phyloP scores from a whole-genome alignment of 192 early-diverging fungal species.

The Dissophora ornata region DNA sequence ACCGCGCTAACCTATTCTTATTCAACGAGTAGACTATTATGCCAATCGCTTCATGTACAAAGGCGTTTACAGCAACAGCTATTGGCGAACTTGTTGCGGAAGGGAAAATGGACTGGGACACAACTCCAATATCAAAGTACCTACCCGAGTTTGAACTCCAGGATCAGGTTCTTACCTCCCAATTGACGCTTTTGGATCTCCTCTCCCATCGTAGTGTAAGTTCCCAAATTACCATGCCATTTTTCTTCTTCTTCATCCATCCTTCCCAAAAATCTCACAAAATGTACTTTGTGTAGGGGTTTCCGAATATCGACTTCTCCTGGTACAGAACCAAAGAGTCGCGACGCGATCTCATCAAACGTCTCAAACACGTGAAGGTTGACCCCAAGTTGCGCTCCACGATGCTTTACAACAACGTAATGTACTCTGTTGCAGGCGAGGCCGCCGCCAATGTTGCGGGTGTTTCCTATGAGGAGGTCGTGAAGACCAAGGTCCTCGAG shows the following conservation, averaged over 20 bases:
- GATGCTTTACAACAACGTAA: constrained; percentile 6
- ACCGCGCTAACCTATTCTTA: too few relatives aligned
- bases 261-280: neutral
- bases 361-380: neutral
- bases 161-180: constrained; percentile 8
- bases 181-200: constrained; percentile 3
- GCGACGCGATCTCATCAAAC: constrained; percentile 4
- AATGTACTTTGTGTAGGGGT: neutral
- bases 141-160: constrained; percentile 19
- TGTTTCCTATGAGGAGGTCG: constrained; percentile 4
- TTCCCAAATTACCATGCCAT: too few relatives aligned
- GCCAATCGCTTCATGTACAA: too few relatives aligned
- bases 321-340: constrained; percentile 1
- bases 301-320: neutral
- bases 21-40: too few relatives aligned
- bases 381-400: neutral
- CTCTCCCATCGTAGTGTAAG: constrained; percentile 16
- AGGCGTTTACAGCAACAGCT: constrained; percentile 29
- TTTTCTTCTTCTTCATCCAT: too few relatives aligned
- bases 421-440: constrained; percentile 22
- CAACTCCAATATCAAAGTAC: constrained; percentile 15
- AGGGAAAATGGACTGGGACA: constrained; percentile 40
- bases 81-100: constrained; percentile 41
- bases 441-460: constrained; percentile 6
- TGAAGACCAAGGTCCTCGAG: neutral